phyloP scores from a whole-genome alignment of 306 rosid genomes.

The Cucurbita pepo region DNA sequence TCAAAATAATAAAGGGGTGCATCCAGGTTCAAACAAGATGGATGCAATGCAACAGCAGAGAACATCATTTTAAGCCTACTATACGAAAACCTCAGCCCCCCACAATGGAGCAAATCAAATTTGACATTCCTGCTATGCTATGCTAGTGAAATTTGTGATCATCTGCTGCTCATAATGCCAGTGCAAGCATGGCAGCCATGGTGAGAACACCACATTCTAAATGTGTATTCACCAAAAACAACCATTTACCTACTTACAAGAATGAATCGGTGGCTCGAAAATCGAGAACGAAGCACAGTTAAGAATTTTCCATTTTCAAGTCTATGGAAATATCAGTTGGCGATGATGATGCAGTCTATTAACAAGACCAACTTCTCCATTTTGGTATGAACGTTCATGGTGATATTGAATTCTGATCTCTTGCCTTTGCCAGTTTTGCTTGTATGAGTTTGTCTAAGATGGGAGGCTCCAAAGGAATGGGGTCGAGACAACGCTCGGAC shows the following conservation, averaged over 20 bases:
- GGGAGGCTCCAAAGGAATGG: slow-evolving; percentile 70
- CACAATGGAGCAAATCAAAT: neutral
- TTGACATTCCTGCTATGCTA: neutral
- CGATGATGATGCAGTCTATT: neutral
- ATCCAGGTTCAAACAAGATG: neutral
- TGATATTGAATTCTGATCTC: slow-evolving; percentile 30
- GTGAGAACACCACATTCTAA: neutral
- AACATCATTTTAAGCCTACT: neutral
- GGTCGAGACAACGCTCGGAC: slow-evolving; percentile 86
- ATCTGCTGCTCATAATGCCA: neutral
- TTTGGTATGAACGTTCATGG: slow-evolving; percentile 11
- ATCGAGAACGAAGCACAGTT: neutral
- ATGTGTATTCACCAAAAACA: neutral
- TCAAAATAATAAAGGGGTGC: too few species aligned
- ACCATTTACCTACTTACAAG: neutral
- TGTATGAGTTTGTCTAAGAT: slow-evolving; percentile 78
- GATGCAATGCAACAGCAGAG: neutral
- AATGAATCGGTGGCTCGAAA: neutral
- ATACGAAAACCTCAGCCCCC: neutral
- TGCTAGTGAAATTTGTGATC: neutral
- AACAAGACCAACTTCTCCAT: neutral
- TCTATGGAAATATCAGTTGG: neutral
- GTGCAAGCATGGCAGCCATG: neutral
- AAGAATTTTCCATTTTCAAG: neutral
- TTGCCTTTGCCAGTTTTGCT: slow-evolving; percentile 54